Percentiles rank a stretch among this genome's conserved stretches.
Evolutionary conservation across 2,329 filamentous ascomycete genomes (phyloP).

Genomic region (Camptophora hylomeconis): DNA sequence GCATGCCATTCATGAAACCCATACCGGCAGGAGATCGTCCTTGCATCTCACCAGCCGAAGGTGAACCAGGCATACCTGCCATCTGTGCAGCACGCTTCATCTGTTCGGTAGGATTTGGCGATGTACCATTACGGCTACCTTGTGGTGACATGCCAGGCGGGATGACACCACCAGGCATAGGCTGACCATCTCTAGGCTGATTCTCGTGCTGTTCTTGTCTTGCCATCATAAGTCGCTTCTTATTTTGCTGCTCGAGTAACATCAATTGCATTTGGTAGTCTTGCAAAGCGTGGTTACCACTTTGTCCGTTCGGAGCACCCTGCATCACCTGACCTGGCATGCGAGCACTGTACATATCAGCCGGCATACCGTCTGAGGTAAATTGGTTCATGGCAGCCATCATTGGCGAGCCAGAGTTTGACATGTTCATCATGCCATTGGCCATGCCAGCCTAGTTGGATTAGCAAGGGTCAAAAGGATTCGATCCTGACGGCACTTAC

Average conservation of each 20-base stretch:
- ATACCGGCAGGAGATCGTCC: conserved; percentile 49
- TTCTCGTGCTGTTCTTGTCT: conserved; percentile 54
- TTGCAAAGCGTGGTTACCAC: conserved; percentile 52
- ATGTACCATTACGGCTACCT: conserved; percentile 43
- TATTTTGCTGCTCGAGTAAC: conserved; percentile 56
- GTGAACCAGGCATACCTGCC: conserved; percentile 43
- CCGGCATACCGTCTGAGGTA: conserved; percentile 22
- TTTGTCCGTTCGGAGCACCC: conserved; percentile 24
- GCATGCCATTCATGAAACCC: conserved; percentile 40
- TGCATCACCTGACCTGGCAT: conserved; percentile 26
- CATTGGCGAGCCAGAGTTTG: conserved; percentile 68
- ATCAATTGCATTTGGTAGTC: conserved; percentile 61
- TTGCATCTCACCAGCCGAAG: conserved; percentile 45
- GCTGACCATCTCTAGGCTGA: conserved; percentile 36
- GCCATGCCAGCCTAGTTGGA: conserved; percentile 64
- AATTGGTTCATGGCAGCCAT: conserved; percentile 53
- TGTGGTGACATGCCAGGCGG: conserved; percentile 43
- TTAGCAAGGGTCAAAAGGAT: conserved; percentile 66
- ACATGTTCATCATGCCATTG: conserved; percentile 54
- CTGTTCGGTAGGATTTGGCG: conserved; percentile 48
- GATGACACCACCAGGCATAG: conserved; percentile 32
- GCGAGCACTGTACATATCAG: conserved; percentile 22
- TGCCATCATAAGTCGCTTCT: conserved; percentile 53
- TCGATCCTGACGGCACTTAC: conserved; percentile 69
- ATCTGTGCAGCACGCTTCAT: conserved; percentile 53